Base-by-base conservation (phyloP, 768 basidiomycete genomes). In the Leucocoprinus leucothites region DNA sequence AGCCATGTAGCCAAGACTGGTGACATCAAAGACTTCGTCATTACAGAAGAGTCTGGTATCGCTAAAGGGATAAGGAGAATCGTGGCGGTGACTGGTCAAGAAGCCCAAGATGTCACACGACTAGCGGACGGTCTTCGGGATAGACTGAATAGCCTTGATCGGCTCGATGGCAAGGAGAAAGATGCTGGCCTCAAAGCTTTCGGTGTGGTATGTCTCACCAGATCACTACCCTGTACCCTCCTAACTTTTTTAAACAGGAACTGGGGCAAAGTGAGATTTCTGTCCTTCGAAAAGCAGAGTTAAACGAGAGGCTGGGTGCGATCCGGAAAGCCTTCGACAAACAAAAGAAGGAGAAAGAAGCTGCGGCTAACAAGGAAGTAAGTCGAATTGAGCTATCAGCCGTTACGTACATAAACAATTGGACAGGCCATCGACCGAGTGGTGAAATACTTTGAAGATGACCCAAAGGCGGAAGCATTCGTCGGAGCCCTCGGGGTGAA, bases 31-130 rank as follows among this genome's bases (percentile, higher is more conserved):
- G 89, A 93, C 66, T 89, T 99, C 67, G 87, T 95, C 25, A 89
- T 99, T 58, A 87, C 82, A 4, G 97, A 98, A 64, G 97, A 98
- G 69, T 91, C 91, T 3, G 95, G 95, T 31, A 98, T 98, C 63
- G 97, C 97, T 6, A 98, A 98, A 75, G 97, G 97, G 38, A 96
- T 98, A 60, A 87, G 97, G 48, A 85, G 97, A 35, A 87, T 99
- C 56, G 87, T 90, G 47, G 97, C 94, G 35, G 86, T 99, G 48
- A 98, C 97, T 0, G 96, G 96, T 16, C 83, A 93, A 59, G 94
- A 98, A 67, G 97, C 97, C 0, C 81, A 88, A 31, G 87, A 89
- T 24, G 92, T 88, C 9, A 85, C 81, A 1, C 84, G 87, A 16
- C 66, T 78, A 47, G 93, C 90, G 3, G 76, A 82, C 49, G 74